A percentile compares a stretch with the other conserved stretches of the same genome.
Conservation (phyloP, 768 basidiomycete genomes). For the Auriscalpium vulgare region DNA sequence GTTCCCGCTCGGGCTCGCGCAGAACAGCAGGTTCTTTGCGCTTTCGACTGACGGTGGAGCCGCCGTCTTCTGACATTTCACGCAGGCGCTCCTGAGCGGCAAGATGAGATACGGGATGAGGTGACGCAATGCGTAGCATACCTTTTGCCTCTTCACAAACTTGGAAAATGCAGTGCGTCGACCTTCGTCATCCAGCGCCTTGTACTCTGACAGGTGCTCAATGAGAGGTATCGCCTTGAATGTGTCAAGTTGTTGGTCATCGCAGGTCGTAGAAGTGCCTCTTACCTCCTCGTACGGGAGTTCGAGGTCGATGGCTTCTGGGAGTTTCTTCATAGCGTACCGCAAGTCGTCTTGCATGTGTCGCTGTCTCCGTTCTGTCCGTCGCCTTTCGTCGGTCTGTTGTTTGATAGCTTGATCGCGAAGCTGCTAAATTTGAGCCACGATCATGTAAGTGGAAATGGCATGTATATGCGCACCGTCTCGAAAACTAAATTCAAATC, state of each 20-base stretch:
- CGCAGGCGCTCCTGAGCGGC: slow-evolving; percentile 62
- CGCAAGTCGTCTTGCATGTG: slow-evolving; percentile 93
- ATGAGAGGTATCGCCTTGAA: slow-evolving; percentile 65
- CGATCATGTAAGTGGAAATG: not conserved
- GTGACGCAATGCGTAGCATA: slow-evolving; percentile 19
- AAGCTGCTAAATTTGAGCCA: slow-evolving; percentile 38
- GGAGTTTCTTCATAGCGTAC: slow-evolving; percentile 87
- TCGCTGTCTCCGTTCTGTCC: slow-evolving; percentile 74
- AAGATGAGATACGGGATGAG: not conserved
- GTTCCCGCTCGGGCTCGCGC: slow-evolving; percentile 18
- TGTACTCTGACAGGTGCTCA: slow-evolving; percentile 78
- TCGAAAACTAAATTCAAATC: slow-evolving; percentile 54
- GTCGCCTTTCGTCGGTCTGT: slow-evolving; percentile 80
- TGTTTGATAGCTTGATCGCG: slow-evolving; percentile 63
- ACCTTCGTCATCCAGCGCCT: slow-evolving; percentile 80
- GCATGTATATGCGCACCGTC: slow-evolving; percentile 39
- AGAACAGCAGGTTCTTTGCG: slow-evolving; percentile 60
- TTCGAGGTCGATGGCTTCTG: slow-evolving; percentile 72
- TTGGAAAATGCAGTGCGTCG: slow-evolving; percentile 78
- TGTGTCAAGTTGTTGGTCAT: not conserved
- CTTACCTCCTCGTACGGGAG: slow-evolving; percentile 75
- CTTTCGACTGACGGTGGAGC: slow-evolving; percentile 68
- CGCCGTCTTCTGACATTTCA: slow-evolving; percentile 72
- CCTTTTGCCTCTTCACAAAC: slow-evolving; percentile 88
- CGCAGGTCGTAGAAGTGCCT: too few species aligned